These are phyloP conservation scores for Tricholoma furcatifolium DNA, from an alignment of 768 basidiomycete species.

Conservation along the genomic window DNA sequence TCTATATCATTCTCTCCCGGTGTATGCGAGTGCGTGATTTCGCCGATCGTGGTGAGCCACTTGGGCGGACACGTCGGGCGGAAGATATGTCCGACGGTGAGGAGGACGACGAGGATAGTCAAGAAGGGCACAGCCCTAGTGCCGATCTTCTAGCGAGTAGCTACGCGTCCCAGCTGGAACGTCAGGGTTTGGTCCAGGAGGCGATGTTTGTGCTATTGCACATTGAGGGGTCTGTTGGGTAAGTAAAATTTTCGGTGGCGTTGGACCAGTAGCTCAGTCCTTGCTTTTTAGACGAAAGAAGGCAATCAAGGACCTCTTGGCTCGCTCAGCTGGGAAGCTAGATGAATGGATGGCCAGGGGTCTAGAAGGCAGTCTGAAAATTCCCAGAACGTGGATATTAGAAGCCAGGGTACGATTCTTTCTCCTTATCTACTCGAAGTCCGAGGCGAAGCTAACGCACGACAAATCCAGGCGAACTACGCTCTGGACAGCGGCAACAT, in stretches of 20 bases:
- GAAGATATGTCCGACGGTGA: slow-evolving; percentile 25
- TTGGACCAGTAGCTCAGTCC: slow-evolving; percentile 8
- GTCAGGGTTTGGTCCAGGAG: slow-evolving; percentile 76
- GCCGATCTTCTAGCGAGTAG: slow-evolving; percentile 82
- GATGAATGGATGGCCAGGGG: slow-evolving; percentile 76
- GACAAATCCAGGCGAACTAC: slow-evolving; percentile 54
- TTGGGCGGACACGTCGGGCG: slow-evolving; percentile 26
- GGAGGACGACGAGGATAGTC: slow-evolving; percentile 42
- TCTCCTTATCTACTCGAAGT: slow-evolving; percentile 4
- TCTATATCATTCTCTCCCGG: slow-evolving; percentile 84
- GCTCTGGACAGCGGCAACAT: slow-evolving; percentile 59
- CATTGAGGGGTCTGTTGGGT: slow-evolving; percentile 81
- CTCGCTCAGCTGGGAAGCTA: slow-evolving; percentile 61
- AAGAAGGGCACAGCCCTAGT: slow-evolving; percentile 59
- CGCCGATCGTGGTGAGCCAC: slow-evolving; percentile 68
- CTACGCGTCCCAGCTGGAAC: slow-evolving; percentile 88
- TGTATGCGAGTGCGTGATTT: slow-evolving; percentile 85
- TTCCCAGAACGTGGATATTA: slow-evolving; percentile 86
- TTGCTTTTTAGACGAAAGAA: slow-evolving; percentile 62
- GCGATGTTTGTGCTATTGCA: slow-evolving; percentile 89
- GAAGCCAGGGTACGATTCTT: slow-evolving; percentile 70
- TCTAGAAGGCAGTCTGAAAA: slow-evolving; percentile 70
- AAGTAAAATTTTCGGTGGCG: slow-evolving; percentile 29
- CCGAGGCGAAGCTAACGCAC: background rate
- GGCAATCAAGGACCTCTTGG: slow-evolving; percentile 78